A percentile compares a stretch with the other conserved stretches of the same genome.
These are phyloP conservation scores for Corchorus olitorius DNA, from an alignment of 345 rosid species.

Conservation along the genomic window DNA sequence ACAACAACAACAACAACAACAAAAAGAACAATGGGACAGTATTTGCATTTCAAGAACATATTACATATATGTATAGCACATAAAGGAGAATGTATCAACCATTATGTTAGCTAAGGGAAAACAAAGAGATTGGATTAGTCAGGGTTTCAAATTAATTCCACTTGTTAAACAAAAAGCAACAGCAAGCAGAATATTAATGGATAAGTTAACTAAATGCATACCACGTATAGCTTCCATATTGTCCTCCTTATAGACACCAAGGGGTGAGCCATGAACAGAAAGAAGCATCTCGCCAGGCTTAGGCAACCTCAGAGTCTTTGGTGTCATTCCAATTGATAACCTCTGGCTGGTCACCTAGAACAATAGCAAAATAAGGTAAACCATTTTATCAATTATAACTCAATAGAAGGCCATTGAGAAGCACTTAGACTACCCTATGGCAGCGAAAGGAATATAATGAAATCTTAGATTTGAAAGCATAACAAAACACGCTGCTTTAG, in stretches of 20 bases:
- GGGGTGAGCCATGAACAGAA: slow-evolving; percentile 91
- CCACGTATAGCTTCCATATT: slow-evolving; percentile 89
- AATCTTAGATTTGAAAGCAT: neutral
- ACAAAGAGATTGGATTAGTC: neutral
- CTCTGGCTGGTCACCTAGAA: slow-evolving; percentile 70
- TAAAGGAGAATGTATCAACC: neutral
- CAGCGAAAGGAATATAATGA: neutral
- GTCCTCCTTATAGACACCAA: slow-evolving; percentile 83
- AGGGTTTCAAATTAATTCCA: slow-evolving; percentile 11
- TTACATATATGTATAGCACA: neutral
- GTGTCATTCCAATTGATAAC: slow-evolving; percentile 92
- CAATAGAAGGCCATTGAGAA: neutral
- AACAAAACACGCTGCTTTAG: neutral
- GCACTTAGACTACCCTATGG: neutral
- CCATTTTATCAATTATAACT: neutral
- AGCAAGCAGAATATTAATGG: slow-evolving; percentile 1
- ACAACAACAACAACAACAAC: too few relatives aligned
- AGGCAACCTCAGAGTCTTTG: slow-evolving; percentile 75
- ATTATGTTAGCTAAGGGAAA: neutral
- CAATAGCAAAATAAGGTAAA: slow-evolving; percentile 12
- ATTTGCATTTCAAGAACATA: neutral
- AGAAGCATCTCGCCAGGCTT: slow-evolving; percentile 92
- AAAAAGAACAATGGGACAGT: neutral
- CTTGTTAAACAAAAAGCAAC: neutral
- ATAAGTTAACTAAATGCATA: slow-evolving; percentile 25